Evolutionary conservation across 768 basidiomycete genomes (phyloP).

Genomic region (Steccherinum ochraceum): DNA sequence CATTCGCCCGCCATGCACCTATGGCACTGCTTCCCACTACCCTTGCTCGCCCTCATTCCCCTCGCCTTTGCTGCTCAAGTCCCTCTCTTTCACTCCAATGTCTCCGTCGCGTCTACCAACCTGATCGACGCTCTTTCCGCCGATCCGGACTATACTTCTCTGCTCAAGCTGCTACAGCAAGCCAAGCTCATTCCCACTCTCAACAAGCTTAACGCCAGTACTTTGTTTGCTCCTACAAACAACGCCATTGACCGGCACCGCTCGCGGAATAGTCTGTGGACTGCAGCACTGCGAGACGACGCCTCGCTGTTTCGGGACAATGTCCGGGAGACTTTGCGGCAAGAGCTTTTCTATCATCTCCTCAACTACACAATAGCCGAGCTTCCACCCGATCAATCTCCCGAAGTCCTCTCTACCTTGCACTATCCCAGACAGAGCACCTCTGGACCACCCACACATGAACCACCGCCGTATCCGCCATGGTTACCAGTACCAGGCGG

Average conservation of each 20-base stretch:
- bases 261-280: conserved; percentile 26
- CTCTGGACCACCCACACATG: conserved; percentile 49
- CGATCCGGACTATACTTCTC: conserved; percentile 72
- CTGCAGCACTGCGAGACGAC: conserved; percentile 31
- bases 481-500: conserved; percentile 86
- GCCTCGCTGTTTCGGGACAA: conserved; percentile 55
- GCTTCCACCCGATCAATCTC: conserved; percentile 34
- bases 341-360: conserved; percentile 91
- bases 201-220: conserved; percentile 75
- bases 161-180: conserved; percentile 73
- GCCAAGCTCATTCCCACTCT: conserved; percentile 88
- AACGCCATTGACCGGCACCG: conserved; percentile 65
- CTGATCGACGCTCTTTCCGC: conserved; percentile 72
- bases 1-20: conserved; percentile 24
- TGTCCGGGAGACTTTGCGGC: conserved; percentile 74
- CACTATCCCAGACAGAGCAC: conserved; percentile 59
- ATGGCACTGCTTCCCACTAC: conserved; percentile 27
- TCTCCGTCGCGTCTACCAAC: conserved; percentile 38
- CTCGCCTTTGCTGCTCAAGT: conserved; percentile 28
- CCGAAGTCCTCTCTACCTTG: conserved; percentile 49
- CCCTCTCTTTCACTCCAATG: conserved; percentile 18
- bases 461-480: conserved; percentile 71
- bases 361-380: conserved; percentile 69
- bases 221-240: conserved; percentile 95
- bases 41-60: conserved; percentile 29